These are phyloP conservation scores for Penicillium parvum DNA, from an alignment of 495 filamentous ascomycete genomes.

Conservation along the genomic window DNA sequence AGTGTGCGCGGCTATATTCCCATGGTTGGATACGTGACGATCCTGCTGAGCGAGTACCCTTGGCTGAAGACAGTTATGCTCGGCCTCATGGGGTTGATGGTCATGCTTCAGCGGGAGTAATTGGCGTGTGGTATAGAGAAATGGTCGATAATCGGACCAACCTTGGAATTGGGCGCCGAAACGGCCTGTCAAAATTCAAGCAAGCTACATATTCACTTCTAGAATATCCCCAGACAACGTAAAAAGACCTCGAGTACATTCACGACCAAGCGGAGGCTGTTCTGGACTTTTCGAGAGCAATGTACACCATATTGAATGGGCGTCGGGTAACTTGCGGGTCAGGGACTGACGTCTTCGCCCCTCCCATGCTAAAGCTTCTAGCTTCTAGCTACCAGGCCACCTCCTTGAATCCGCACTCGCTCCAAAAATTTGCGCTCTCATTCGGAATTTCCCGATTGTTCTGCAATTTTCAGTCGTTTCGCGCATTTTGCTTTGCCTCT, in stretches of 20 bases:
- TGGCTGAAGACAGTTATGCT: conserved; percentile 95
- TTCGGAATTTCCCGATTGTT: not conserved
- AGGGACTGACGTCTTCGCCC: conserved; percentile 29
- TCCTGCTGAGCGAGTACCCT: conserved; percentile 91
- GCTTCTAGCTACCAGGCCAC: conserved; percentile 13
- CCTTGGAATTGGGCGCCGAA: too few species aligned
- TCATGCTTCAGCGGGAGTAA: conserved; percentile 86
- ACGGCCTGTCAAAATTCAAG: too few species aligned
- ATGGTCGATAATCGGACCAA: not conserved
- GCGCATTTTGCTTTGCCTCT: conserved; percentile 28
- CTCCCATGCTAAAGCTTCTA: conserved; percentile 15
- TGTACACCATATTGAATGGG: too few species aligned
- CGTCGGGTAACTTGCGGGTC: not conserved
- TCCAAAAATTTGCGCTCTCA: too few species aligned
- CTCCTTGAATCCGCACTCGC: not conserved
- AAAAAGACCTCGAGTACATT: too few species aligned
- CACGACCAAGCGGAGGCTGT: too few species aligned
- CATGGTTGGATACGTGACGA: conserved; percentile 95
- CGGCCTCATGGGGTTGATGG: conserved; percentile 91
- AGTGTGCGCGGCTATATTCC: conserved; percentile 93
- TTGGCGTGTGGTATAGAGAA: not conserved
- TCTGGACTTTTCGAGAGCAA: too few species aligned
- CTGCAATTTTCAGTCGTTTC: conserved; percentile 8
- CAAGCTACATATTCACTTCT: too few species aligned
- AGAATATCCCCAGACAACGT: too few species aligned